These are phyloP conservation scores for Irpex sp. DNA, from an alignment of 1,284 basidiomycete genomes.

Conservation along the genomic window DNA sequence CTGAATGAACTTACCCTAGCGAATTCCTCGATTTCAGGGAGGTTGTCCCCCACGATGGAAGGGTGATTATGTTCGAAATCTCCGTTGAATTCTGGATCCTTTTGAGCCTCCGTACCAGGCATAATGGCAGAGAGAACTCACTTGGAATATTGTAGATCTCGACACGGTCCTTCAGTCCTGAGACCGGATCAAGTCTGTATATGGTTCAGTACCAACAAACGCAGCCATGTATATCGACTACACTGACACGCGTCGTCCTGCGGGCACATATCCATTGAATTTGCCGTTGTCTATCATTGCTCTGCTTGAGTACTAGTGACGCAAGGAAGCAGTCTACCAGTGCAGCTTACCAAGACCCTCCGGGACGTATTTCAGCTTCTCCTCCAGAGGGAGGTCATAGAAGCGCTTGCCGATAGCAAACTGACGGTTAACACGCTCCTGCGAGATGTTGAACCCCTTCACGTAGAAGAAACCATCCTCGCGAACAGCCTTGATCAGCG, in stretches of 20 bases:
- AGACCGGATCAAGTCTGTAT: conserved; percentile 30
- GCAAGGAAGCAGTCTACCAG: neutral
- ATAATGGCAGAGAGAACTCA: conserved; percentile 18
- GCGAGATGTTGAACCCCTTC: conserved; percentile 35
- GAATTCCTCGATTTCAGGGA: conserved; percentile 49
- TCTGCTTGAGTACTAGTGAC: neutral
- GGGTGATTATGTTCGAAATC: conserved; percentile 38
- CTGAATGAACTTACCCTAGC: conserved; percentile 23
- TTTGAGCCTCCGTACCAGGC: neutral
- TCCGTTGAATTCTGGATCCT: conserved; percentile 35
- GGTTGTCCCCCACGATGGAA: conserved; percentile 32
- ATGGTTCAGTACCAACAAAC: neutral
- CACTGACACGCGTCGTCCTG: conserved; percentile 39
- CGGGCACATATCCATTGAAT: conserved; percentile 50
- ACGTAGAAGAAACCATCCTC: conserved; percentile 42
- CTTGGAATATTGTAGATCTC: conserved; percentile 53
- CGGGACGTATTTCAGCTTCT: conserved; percentile 47
- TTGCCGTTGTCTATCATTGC: conserved; percentile 34
- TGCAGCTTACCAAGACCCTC: conserved; percentile 35
- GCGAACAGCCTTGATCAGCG: conserved; percentile 37
- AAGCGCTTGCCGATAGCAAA: conserved; percentile 34
- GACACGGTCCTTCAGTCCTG: conserved; percentile 38
- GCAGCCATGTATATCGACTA: neutral
- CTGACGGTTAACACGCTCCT: conserved; percentile 34
- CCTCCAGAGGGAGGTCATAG: conserved; percentile 46